Percentiles rank a stretch among this genome's conserved stretches.
These are phyloP conservation scores for Umbelopsis sp. DNA, from an alignment of 192 early-diverging fungal genomes.

Conservation along the genomic window DNA sequence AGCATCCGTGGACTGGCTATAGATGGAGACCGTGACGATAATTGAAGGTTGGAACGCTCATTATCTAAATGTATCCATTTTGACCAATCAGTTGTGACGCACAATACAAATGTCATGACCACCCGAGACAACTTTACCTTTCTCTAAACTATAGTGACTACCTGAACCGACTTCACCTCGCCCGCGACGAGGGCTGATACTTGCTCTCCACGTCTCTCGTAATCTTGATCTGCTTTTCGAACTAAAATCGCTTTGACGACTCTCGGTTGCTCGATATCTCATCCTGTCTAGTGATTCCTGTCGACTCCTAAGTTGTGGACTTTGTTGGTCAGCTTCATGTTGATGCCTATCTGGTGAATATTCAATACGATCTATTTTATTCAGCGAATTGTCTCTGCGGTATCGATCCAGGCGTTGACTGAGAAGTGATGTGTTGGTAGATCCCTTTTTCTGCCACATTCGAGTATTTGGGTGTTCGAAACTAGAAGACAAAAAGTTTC, in stretches of 20 bases:
- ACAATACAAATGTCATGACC: too few relatives aligned
- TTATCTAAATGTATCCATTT: background rate
- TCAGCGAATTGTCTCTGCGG: background rate
- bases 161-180: background rate
- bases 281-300: background rate
- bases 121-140: too few relatives aligned
- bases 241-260: slow-evolving; percentile 7
- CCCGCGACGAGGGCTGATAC: background rate
- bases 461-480: slow-evolving; percentile 9
- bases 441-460: background rate
- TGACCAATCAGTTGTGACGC: too few relatives aligned
- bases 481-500: background rate
- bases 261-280: background rate
- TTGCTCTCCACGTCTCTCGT: background rate
- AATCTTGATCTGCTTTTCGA: background rate
- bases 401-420: slow-evolving; percentile 9
- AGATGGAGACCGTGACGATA: background rate
- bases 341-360: background rate
- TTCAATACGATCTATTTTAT: background rate
- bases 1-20: too few relatives aligned
- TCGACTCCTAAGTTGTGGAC: background rate
- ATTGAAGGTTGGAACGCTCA: background rate
- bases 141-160: background rate
- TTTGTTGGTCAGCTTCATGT: background rate
- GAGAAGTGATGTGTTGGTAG: slow-evolving; percentile 5